A percentile compares a stretch with the other conserved stretches of the same genome.
Evolutionary conservation across 441 rosid genomes (phyloP).

Genomic region (Croton setiger): DNA sequence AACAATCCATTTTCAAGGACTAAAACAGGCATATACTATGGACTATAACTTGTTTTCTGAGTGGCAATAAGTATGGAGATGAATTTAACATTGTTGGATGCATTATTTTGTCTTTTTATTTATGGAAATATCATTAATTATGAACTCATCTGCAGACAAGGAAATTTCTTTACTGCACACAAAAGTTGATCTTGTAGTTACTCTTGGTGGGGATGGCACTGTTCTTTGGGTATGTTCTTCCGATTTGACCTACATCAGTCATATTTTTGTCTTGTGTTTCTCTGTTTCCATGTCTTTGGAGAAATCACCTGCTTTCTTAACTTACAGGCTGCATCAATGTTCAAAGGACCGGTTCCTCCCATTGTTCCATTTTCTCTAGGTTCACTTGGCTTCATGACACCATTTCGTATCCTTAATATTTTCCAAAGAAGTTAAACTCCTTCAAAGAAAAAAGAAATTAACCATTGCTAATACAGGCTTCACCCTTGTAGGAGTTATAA

Average conservation of each 20-base stretch:
- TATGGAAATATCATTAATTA: slow-evolving; percentile 9
- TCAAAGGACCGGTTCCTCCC: slow-evolving; percentile 98
- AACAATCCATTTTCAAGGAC: slow-evolving; percentile 10
- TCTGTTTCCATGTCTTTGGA: slow-evolving; percentile 12
- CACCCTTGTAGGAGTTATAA: neutral
- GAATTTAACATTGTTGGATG: neutral
- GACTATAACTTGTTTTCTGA: neutral
- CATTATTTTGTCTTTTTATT: neutral
- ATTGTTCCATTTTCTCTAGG: slow-evolving; percentile 93
- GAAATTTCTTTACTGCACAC: slow-evolving; percentile 58
- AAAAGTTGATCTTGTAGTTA: slow-evolving; percentile 88
- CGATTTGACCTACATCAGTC: slow-evolving; percentile 3
- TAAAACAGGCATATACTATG: neutral
- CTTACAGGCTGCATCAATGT: slow-evolving; percentile 91
- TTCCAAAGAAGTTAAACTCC: slow-evolving; percentile 7
- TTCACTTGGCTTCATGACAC: slow-evolving; percentile 91
- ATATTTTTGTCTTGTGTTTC: slow-evolving; percentile 10
- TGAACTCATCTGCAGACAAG: slow-evolving; percentile 44
- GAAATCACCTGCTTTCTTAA: slow-evolving; percentile 16
- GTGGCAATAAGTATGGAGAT: too few species aligned
- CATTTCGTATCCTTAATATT: slow-evolving; percentile 61
- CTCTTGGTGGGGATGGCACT: slow-evolving; percentile 99
- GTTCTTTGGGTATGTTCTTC: slow-evolving; percentile 84
- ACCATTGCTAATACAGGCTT: slow-evolving; percentile 1
- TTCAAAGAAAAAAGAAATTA: neutral